Evolutionary conservation across 176 grass and related monocot genomes (phyloP).

Genomic region (Eragrostis curvula): DNA sequence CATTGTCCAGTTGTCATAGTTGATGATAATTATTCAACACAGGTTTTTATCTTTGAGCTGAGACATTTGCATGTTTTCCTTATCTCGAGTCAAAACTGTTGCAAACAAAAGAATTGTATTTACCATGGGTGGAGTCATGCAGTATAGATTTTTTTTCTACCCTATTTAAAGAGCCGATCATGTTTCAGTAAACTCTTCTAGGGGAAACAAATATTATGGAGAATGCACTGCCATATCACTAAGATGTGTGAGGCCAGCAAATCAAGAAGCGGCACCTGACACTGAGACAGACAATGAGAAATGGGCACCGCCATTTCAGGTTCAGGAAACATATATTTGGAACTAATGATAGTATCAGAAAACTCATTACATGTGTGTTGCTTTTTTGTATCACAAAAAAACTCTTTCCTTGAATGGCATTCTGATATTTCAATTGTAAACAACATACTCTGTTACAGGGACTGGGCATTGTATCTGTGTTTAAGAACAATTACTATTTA

Average conservation of each 20-base stretch:
- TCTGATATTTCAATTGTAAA: neutral
- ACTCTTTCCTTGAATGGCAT: neutral
- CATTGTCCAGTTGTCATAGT: neutral
- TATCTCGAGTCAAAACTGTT: neutral
- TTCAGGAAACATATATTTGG: constrained; percentile 24
- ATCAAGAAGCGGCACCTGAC: constrained; percentile 65
- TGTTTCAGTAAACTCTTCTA: constrained; percentile 75
- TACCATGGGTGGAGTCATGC: neutral
- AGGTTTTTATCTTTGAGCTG: neutral
- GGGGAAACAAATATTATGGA: constrained; percentile 83
- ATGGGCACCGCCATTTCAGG: constrained; percentile 80
- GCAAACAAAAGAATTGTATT: constrained; percentile 5
- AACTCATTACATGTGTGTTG: neutral
- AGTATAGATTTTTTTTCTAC: neutral
- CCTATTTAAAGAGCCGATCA: neutral
- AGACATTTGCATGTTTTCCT: neutral
- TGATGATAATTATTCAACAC: neutral
- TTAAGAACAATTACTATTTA: neutral
- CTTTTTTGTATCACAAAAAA: neutral
- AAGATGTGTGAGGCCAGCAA: constrained; percentile 62
- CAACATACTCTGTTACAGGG: neutral
- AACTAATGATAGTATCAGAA: neutral
- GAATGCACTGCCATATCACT: constrained; percentile 45
- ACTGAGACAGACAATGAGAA: constrained; percentile 76
- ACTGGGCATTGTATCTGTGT: neutral